Evolutionary conservation across 768 basidiomycete genomes (phyloP).

Genomic region (Cantharellus cinnabarinus): DNA sequence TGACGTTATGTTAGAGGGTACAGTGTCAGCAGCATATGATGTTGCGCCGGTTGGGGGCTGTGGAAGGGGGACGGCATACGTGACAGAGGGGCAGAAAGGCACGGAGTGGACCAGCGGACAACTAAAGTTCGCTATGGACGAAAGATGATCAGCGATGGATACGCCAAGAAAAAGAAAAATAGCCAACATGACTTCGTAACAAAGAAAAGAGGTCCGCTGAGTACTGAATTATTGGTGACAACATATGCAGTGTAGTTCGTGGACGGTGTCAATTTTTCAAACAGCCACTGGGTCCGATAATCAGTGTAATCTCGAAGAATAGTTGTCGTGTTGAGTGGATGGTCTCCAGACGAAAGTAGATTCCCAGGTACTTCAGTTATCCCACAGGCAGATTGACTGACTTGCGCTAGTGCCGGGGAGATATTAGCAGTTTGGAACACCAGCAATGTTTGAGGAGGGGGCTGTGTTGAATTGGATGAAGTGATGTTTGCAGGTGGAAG

Average conservation of each 20-base stretch:
- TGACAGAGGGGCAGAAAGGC: conserved; percentile 49
- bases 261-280: conserved; percentile 34
- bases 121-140: conserved; percentile 32
- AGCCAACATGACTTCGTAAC: conserved; percentile 50
- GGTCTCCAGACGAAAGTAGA: conserved; percentile 17
- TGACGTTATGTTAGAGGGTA: conserved; percentile 29
- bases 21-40: conserved; percentile 29
- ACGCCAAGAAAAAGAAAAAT: neutral
- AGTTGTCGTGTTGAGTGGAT: conserved; percentile 21
- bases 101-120: conserved; percentile 53
- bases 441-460: conserved; percentile 32
- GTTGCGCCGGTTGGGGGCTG: conserved; percentile 23
- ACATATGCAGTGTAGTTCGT: conserved; percentile 70
- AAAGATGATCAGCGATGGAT: neutral
- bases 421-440: conserved; percentile 25
- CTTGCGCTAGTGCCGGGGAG: conserved; percentile 12
- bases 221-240: conserved; percentile 31
- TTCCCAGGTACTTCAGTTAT: conserved; percentile 16
- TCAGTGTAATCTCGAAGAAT: conserved; percentile 39
- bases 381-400: conserved; percentile 28
- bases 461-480: conserved; percentile 21
- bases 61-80: conserved; percentile 51
- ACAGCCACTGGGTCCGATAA: conserved; percentile 48
- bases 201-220: conserved; percentile 51
- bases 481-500: conserved; percentile 36